These are phyloP conservation scores for Waltergamsia citrina DNA, from an alignment of 2,329 filamentous ascomycete species.

Conservation along the genomic window DNA sequence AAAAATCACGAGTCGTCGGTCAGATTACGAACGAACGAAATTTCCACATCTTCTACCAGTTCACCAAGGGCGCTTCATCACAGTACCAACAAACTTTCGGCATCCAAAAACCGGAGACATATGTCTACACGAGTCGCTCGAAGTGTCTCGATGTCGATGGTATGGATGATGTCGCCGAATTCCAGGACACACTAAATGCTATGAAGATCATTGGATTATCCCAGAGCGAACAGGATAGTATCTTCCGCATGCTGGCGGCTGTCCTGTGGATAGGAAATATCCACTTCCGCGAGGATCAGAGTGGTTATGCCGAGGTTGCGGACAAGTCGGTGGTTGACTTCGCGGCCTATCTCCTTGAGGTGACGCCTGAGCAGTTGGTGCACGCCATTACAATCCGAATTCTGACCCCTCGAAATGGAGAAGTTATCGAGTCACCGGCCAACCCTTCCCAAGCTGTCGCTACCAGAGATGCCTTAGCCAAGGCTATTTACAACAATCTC, in stretches of 20 bases:
- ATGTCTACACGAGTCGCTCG: slow-evolving; percentile 86
- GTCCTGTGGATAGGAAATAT: slow-evolving; percentile 95
- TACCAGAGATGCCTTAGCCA: slow-evolving; percentile 84
- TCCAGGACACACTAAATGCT: slow-evolving; percentile 79
- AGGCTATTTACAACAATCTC: slow-evolving; percentile 94
- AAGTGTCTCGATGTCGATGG: slow-evolving; percentile 93
- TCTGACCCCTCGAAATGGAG: slow-evolving; percentile 58
- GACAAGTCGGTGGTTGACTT: slow-evolving; percentile 93
- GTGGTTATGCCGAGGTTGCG: slow-evolving; percentile 75
- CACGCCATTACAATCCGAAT: slow-evolving; percentile 85
- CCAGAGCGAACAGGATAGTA: slow-evolving; percentile 85
- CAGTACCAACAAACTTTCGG: slow-evolving; percentile 83
- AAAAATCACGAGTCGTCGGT: slow-evolving; percentile 90
- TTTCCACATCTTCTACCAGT: slow-evolving; percentile 99
- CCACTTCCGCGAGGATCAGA: slow-evolving; percentile 80
- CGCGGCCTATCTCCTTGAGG: slow-evolving; percentile 86
- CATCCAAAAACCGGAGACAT: slow-evolving; percentile 84
- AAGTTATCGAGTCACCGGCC: slow-evolving; percentile 65
- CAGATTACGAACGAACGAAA: slow-evolving; percentile 94
- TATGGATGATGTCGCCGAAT: slow-evolving; percentile 87
- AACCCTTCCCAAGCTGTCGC: slow-evolving; percentile 80
- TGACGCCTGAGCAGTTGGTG: slow-evolving; percentile 69
- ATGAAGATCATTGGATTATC: slow-evolving; percentile 90
- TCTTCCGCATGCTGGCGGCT: slow-evolving; percentile 89
- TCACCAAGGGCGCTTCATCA: slow-evolving; percentile 86